Base-by-base conservation (phyloP, 2,329 filamentous ascomycete species). In the Pseudomassariella vexata region DNA sequence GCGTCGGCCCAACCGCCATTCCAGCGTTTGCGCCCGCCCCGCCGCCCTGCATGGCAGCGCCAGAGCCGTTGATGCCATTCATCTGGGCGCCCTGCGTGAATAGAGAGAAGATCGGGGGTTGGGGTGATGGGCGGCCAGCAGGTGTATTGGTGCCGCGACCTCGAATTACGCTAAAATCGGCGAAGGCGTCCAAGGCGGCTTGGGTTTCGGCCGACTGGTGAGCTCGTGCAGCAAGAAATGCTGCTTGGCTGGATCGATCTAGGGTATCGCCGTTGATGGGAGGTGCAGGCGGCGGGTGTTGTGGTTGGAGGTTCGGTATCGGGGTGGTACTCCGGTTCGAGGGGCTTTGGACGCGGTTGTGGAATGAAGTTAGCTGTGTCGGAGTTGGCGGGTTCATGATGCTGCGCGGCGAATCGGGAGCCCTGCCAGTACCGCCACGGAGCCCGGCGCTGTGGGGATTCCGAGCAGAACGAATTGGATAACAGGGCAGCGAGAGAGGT, bases 1-100 rank as follows among this genome's bases (percentile, higher is more conserved):
- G 77, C 11, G 73, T 78, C 10, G 77, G 76, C 26, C 69, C 64
- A 28, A 66, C 63, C 36, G 69, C 50, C 52, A 63, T 60, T 30
- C 44, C 66, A 38, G 63, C 65, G 19, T 57, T 59, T 18, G 62
- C 48, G 21, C 45, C 37, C 19, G 48, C 47, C 33, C 49, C 49
- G 28, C 49, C 50, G 18, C 47, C 47, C 38, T 54, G 51, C 52
- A 56, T 56, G 19, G 20, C 36, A 10, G 25, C 16, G 26, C 28
- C 31, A 3, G 38, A 34, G 12, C 35, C 36, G 44, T 46, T 41
- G 14, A 38, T 31, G 27, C 25, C 36, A 25, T 23, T 38, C 38
- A 21, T 38, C 22, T 12, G 21, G 31, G 17, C 21, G 26, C 5
- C 32, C n/a, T 28, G 23, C 32, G 32, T 25, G 19, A 11, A 25